Evolutionary conservation across 768 basidiomycete genomes (phyloP), one percentile per base, ranked within the genome.

Genomic region (Termitomyces sp.): DNA sequence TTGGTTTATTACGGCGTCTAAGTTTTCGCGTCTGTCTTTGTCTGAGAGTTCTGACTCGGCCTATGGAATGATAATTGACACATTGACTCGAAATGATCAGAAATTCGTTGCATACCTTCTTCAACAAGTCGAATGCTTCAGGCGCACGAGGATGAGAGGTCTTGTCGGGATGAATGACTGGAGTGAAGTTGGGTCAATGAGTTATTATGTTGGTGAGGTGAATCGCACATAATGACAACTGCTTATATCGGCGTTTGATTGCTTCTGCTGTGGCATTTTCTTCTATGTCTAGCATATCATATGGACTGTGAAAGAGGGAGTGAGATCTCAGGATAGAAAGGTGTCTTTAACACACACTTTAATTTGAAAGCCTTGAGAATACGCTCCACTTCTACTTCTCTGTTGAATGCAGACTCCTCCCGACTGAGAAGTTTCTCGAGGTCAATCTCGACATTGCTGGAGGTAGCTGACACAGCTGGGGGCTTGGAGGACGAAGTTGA

Each of bases 81-180:
- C 46, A 57, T 18, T 4, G 32, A 14, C 33, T 30, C 26, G 14
- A 16, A 26, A 20, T 32, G n/a, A 56, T 49, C 13, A 20, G 14
- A 40, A 52, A 18, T 20, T 26, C 5, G 50, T 14, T 12, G 63
- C 74, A 12, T 53, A 90, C 93, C 85, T 97, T 96, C 79, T 97
- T 97, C 50, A 97, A 80, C 36, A 93, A 69, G 72, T 96, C 94
- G 70, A 97, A 97, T 1, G 95, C 95, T 74, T 97, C 93, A 66
- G 93, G 88, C 53, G 93, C 91, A 67, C 86, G 84, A 32, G 83
- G 79, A 75, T 97, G 93, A 70, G 91, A 78, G 67, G 90, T 89
- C 81, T 98, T 99, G 79, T 99, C 97, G 62, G 97, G 97, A 80
- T 99, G 97, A 68, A 99, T 98, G 74, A 97, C 92, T 94, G 70